Percentiles rank a stretch among this genome's conserved stretches.
These are phyloP conservation scores for Protomyces inouyei DNA, from an alignment of 1,139 yeast genomes.

Conservation along the genomic window DNA sequence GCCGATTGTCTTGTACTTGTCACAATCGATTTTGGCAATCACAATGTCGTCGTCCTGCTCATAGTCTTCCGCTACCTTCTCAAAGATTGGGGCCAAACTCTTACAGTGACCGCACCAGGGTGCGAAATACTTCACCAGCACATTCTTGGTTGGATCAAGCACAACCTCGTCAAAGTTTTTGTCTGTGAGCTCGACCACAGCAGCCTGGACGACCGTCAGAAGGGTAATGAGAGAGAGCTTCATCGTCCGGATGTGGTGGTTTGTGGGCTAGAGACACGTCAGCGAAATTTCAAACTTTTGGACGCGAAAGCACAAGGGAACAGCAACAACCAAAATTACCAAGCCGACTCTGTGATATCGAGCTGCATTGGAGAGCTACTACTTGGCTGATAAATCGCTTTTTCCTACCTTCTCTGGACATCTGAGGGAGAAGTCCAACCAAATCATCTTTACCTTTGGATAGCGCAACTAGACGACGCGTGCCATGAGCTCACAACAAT, in stretches of 20 bases:
- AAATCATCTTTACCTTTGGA: too few species aligned
- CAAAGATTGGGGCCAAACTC: slow-evolving; percentile 59
- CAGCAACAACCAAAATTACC: too few species aligned
- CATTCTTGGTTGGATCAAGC: slow-evolving; percentile 48
- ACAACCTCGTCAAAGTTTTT: slow-evolving; percentile 55
- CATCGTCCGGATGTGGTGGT: background rate
- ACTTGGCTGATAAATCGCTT: too few species aligned
- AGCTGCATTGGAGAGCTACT: too few species aligned
- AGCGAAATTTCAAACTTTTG: background rate
- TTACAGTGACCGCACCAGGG: slow-evolving; percentile 68
- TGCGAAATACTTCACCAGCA: slow-evolving; percentile 28
- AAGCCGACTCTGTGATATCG: too few species aligned
- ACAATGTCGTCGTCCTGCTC: slow-evolving; percentile 44
- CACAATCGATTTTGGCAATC: slow-evolving; percentile 58
- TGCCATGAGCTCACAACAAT: background rate
- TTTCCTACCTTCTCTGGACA: too few species aligned
- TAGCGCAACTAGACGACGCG: background rate
- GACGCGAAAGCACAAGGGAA: background rate
- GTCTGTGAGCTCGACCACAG: slow-evolving; percentile 41
- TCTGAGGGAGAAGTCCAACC: too few species aligned
- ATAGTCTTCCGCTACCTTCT: slow-evolving; percentile 53
- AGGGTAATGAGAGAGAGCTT: background rate
- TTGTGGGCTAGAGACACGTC: background rate
- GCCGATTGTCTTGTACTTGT: slow-evolving; percentile 52
- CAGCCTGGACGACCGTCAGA: slow-evolving; percentile 10